These are phyloP conservation scores for Trapa bicornis DNA, from an alignment of 345 rosid genomes.

Conservation along the genomic window DNA sequence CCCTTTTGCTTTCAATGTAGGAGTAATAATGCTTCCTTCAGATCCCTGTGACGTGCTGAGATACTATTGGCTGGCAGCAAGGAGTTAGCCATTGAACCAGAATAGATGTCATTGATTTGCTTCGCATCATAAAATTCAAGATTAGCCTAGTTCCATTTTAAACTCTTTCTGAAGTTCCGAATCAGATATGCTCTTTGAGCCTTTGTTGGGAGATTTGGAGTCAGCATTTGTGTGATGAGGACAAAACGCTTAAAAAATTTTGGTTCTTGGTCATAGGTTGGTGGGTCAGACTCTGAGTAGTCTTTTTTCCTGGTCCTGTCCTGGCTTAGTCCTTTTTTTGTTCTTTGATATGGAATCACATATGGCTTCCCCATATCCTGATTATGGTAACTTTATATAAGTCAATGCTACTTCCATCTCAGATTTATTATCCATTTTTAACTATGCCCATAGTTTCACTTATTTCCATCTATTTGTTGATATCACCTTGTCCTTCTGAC, in stretches of 20 bases:
- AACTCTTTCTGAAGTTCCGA: not conserved
- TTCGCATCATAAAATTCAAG: not conserved
- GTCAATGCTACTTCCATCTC: not conserved
- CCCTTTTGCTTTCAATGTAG: not conserved
- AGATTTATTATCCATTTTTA: not conserved
- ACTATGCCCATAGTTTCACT: not conserved
- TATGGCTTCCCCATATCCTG: not conserved
- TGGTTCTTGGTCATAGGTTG: not conserved
- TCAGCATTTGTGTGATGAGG: not conserved
- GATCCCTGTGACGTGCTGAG: not conserved
- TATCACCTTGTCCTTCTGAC: not conserved
- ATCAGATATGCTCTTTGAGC: not conserved
- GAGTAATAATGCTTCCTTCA: not conserved
- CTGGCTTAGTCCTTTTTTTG: too few species aligned
- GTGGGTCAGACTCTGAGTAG: not conserved
- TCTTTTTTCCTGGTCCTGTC: too few species aligned
- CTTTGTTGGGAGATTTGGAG: too few species aligned
- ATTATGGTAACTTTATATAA: not conserved
- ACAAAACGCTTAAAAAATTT: not conserved
- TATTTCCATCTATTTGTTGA: not conserved
- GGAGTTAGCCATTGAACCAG: not conserved
- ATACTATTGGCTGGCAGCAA: not conserved
- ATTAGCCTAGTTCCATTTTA: not conserved
- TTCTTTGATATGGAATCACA: too few species aligned
- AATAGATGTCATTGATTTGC: not conserved